Percentiles rank a stretch among this genome's conserved stretches.
Evolutionary conservation across 2,329 filamentous ascomycete species (phyloP).

Genomic region (Arthrobotrys iridis): DNA sequence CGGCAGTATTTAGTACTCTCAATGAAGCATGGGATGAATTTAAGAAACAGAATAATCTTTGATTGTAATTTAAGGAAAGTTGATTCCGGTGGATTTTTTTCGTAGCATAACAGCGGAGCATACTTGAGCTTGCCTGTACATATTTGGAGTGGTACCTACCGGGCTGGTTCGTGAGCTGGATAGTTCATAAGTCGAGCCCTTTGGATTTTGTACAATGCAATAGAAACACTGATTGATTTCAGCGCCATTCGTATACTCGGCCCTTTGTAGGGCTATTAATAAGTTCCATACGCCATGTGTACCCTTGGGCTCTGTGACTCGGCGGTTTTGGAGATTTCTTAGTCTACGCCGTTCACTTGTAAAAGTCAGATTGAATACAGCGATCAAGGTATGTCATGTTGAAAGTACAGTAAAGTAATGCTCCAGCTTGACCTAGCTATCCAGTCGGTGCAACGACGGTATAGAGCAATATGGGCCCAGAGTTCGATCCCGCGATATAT

Average conservation of each 20-base stretch:
- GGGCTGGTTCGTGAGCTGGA: background rate
- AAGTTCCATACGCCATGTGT: background rate
- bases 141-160: background rate
- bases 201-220: background rate
- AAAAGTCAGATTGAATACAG: conserved; percentile 26
- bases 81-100: background rate
- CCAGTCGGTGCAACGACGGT: too few species aligned
- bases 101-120: background rate
- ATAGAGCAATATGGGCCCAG: too few species aligned
- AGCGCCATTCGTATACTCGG: background rate
- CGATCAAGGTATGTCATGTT: conserved; percentile 31
- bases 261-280: too few species aligned
- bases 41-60: conserved; percentile 69
- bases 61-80: conserved; percentile 7
- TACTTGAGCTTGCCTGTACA: background rate
- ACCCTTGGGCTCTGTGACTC: conserved; percentile 22
- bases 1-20: conserved; percentile 73
- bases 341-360: conserved; percentile 19
- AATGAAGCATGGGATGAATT: conserved; percentile 80
- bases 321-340: conserved; percentile 28
- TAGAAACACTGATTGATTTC: background rate
- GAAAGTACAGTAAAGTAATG: conserved; percentile 31
- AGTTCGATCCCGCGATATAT: too few species aligned
- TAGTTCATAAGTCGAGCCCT: background rate
- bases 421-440: background rate